Evolutionary conservation across 1,284 basidiomycete species (phyloP), one percentile per base, ranked within the genome.

Genomic region (Naganishia sp.): DNA sequence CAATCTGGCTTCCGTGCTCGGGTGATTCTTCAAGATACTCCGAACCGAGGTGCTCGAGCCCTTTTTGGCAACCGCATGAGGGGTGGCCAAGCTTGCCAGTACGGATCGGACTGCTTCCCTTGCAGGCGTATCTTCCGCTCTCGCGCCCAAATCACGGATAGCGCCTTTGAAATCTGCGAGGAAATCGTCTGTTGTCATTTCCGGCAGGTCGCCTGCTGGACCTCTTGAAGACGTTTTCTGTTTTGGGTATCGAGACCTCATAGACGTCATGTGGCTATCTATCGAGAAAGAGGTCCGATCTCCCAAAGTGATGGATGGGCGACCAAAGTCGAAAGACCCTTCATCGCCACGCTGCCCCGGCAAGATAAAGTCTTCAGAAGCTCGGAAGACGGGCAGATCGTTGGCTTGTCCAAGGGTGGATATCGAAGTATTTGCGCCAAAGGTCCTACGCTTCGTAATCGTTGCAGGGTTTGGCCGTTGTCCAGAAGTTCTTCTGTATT

Each of bases 351-450:
- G 47, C 32, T 61, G 64, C 46, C 52, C 60, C 10, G 65, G 68
- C n/a, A 55, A 25, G 9, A 63, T 54, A 32, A 69, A 63, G 53
- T 69, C 68, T 31, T 63, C 49, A 7, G 65, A 66, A 6, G 68
- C 58, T 9, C 68, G 64, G 60, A 69, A 69, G 45, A 61, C 54
- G 31, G 68, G 68, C 31, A 69, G 43, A 53, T 69, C 68, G 32
- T 49, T 53, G 9, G 68, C 66, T 42, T 55, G 45, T 49, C 65
- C 46, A n/a, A 45, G 46, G 31, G 54, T 69, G 2, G 68, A 69
- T 50, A 51, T 43, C 15, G 62, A 68, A 7, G 31, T 49, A 6
- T 52, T 18, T 18, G 45, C 52, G 15, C 49, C 52, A 23, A 43
- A 45, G 50, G 65, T 54, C 10, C 32, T n/a, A 28, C 46, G 5